Base-by-base conservation (phyloP, 208 protist genomes). In the Leishmania amazonensis region DNA sequence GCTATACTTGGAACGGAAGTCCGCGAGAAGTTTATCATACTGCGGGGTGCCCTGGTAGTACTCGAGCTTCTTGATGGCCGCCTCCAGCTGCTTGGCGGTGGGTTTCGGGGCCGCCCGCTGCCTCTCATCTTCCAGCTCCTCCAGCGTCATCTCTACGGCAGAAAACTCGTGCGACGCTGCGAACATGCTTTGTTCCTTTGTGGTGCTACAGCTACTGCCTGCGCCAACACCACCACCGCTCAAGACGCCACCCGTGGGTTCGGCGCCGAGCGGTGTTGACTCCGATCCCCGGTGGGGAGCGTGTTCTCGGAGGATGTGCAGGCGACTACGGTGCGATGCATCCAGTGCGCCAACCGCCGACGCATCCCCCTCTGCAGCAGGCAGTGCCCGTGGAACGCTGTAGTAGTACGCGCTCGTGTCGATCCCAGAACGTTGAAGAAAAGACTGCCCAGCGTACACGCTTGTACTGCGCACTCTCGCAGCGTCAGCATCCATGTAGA, bases 41-140 rank as follows among this genome's bases (percentile, higher is more conserved):
- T 96, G 84, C 42, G 91, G 86, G 11, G 90, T 91, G 42, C 94
- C 94, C 71, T 92, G 83, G 85, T 95, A 96, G 82, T 96, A 96
- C 83, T 95, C 94, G 28, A 97, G 87, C 75, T 92, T 94, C 78
- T 93, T 93, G 75, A 96, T 85, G 75, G 96, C 94, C 53, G 87
- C 31, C 75, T 94, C 85, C 58, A 97, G 88, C 79, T 94, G 87
- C 68, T 89, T 86, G 31, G 77, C 84, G 3, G 45, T 77, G 51
- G 76, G 81, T 75, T 75, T 83, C 45, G 75, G 80, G 45, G 68
- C 53, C 54, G 58, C 60, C 7, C 58, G 80, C 73, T 73, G 83
- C 81, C 24, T 53, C 81, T 77, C 83, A 28, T 80, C 81, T n/a
- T 81, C 86, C 3, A 58, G 31, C 54, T 85, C 74, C 38, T 78